Evolutionary conservation across 2,329 filamentous ascomycete species (phyloP), one percentile per base, ranked within the genome.

Genomic region (Zalaria sp.): DNA sequence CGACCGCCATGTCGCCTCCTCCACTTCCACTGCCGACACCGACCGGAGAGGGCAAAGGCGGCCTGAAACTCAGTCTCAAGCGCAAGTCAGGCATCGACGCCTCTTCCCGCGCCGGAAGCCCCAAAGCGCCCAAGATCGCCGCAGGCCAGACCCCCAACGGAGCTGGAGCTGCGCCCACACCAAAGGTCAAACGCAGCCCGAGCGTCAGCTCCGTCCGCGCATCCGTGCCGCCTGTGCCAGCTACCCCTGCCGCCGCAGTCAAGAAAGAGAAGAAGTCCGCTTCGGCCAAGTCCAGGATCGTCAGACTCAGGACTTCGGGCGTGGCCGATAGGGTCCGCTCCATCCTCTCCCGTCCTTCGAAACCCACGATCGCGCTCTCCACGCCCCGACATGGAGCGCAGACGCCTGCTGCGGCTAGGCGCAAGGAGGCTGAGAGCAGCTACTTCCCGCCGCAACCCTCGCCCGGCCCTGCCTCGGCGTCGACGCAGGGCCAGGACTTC

Each of bases 21-120:
- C 41, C 47, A 7, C 8, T 47, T 25, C 46, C 47, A 5, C 40
- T 41, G 27, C 41, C 47, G 5, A 34, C 43, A 4, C 29, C 37
- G 18, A 35, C 36, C 37, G 37, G 43, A 26, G 39, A 36, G 27
- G 31, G 42, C 2, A 18, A 18, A 18, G 18, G 18, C 18, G 18
- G 18, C 18, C 18, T 18, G 38, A 57, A 56, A 42, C 38, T 57
- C 8, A 51, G 37, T 34, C 43, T 57, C 27, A 57, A 57, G 42
- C 49, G 54, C 25, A 57, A 55, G 37, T 43, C 45, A 27, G 53
- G 49, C 43, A 29, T 39, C 29, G 42, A 43, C 28, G 37, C 39
- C n/a, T 51, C 38, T 10, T 48, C 41, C 4, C 47, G 47, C 6
- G 52, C 53, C 27, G 46, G 42, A 4, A 55, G 46, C 40, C 49